These are phyloP conservation scores for Phialocephala subalpina DNA, from an alignment of 2,329 filamentous ascomycete species.

Conservation along the genomic window DNA sequence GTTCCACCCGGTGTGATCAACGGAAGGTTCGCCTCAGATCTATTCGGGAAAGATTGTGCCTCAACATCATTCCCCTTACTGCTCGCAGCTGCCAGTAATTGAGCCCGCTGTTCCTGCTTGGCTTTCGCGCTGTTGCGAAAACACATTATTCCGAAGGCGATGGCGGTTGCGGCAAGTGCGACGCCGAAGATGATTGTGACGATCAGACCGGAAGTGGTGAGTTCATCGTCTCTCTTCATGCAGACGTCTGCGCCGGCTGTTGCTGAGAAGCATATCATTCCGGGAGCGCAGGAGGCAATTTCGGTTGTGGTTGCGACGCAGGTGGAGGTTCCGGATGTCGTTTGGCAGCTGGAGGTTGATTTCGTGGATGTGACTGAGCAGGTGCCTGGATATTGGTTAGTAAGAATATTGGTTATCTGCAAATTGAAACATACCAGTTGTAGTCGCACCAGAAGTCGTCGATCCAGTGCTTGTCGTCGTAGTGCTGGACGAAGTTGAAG, in stretches of 20 bases:
- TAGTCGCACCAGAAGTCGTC: constrained; percentile 14
- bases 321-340: constrained; percentile 13
- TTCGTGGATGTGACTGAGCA: constrained; percentile 31
- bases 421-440: background rate
- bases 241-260: constrained; percentile 26
- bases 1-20: constrained; percentile 25
- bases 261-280: constrained; percentile 32
- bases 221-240: constrained; percentile 33
- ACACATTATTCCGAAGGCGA: constrained; percentile 22
- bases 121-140: constrained; percentile 21
- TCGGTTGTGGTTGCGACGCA: constrained; percentile 30
- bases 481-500: constrained; percentile 5
- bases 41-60: constrained; percentile 21
- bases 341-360: constrained; percentile 26
- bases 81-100: constrained; percentile 13
- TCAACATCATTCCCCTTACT: constrained; percentile 22
- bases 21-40: constrained; percentile 27
- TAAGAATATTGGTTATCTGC: constrained; percentile 4
- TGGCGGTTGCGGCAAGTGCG: constrained; percentile 27
- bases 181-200: constrained; percentile 35
- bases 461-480: constrained; percentile 19
- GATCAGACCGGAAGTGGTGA: constrained; percentile 36
- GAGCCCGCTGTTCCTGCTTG: constrained; percentile 16
- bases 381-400: constrained; percentile 6
- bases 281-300: constrained; percentile 32